Evolutionary conservation across 257 asterid species (phyloP), one percentile per base, ranked within the genome.

Genomic region (Coffea canephora): DNA sequence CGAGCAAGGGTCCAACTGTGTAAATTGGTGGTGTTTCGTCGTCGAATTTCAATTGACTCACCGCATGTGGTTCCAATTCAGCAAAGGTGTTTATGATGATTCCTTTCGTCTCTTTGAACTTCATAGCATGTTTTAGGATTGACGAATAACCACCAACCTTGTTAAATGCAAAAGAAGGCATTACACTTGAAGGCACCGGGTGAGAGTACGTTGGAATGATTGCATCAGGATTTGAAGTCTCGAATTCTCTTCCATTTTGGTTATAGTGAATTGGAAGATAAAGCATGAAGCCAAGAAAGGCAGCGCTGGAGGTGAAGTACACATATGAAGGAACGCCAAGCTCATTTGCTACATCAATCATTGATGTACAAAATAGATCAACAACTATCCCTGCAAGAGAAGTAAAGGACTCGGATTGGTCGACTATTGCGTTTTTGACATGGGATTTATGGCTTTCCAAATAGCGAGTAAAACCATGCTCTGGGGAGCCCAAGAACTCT

Each of bases 341-440:
- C 62, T 76, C 79, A 64, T 25, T 67, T 10, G 79, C 79, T 0
- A 76, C 79, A 62, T 76, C 79, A 76, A 76, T 76, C 79, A 76
- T 62, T n/a, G 72, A 25, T 4, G 31, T 57, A 55, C 79, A 76
- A 14, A 76, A 76, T 2, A 76, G 1, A 64, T 76, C 79, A 34
- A 76, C 5, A 13, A 76, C 79, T 62, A 76, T 45, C 43, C 79
- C 79, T 1, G 48, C 79, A 49, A 76, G 62, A 18, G n/a, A 52
- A 34, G 46, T 27, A 52, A 8, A 15, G 4, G 73, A 43, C 15
- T 76, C 23, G 14, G 73, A 76, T 46, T 64, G 62, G 18, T 27
- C 19, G 62, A 62, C 11, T 19, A 76, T 31, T 7, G 79, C 62
- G 14, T 62, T 70, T 64, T 64, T 76, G 48, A 76, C 72, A 16